Conservation (phyloP, 495 filamentous ascomycete species). For the Corynascus novoguineensis region DNA sequence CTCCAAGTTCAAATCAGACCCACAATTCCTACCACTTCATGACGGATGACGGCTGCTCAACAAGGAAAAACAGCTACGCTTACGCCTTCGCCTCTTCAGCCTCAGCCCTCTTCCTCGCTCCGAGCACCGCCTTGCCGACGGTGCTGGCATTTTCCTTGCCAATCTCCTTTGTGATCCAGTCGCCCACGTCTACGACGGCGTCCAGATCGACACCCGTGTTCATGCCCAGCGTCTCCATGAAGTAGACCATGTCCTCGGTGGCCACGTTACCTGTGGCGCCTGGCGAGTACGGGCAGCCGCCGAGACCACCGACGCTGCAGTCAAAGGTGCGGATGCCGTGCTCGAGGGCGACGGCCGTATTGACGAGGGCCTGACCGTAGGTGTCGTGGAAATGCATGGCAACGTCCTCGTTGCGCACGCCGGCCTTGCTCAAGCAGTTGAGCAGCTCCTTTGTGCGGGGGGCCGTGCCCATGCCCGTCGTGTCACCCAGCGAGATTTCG, state of each 20-base stretch:
- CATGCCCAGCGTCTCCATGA: conserved; percentile 78
- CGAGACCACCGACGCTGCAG: conserved; percentile 80
- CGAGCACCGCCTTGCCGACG: conserved; percentile 72
- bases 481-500: conserved; percentile 90
- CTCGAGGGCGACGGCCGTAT: conserved; percentile 79
- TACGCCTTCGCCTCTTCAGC: background rate
- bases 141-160: conserved; percentile 68
- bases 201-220: conserved; percentile 84
- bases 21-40: no score
- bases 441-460: conserved; percentile 69
- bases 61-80: background rate
- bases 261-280: conserved; percentile 94
- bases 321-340: conserved; percentile 88
- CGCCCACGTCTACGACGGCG: conserved; percentile 70
- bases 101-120: conserved; percentile 36
- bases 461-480: conserved; percentile 93
- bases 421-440: conserved; percentile 63
- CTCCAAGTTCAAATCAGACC: no score
- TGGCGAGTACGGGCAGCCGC: conserved; percentile 89
- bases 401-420: conserved; percentile 71
- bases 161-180: conserved; percentile 83
- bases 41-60: background rate
- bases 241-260: conserved; percentile 91
- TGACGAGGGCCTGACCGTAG: conserved; percentile 90
- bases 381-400: conserved; percentile 97